A percentile compares a stretch with the other conserved stretches of the same genome.
Evolutionary conservation across 768 basidiomycete species (phyloP).

Genomic region (Vararia minispora): DNA sequence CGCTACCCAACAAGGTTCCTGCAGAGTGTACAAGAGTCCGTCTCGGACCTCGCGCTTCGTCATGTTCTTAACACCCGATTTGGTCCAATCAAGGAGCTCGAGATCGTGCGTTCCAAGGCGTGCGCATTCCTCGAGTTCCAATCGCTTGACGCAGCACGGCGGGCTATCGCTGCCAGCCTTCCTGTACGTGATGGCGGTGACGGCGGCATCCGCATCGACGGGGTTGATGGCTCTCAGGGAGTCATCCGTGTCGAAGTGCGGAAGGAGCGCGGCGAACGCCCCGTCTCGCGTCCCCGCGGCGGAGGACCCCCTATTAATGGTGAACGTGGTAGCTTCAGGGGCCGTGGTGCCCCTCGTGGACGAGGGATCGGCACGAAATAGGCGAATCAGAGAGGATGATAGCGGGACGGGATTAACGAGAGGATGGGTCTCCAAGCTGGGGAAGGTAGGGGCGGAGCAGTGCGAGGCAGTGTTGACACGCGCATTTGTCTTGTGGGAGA

Average conservation of each 20-base stretch:
- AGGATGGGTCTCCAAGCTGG: too few relatives aligned
- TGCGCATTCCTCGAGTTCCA: conserved; percentile 93
- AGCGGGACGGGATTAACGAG: neutral
- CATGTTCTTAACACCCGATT: conserved; percentile 48
- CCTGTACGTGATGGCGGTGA: conserved; percentile 67
- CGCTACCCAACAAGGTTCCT: conserved; percentile 5
- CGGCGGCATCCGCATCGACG: conserved; percentile 75
- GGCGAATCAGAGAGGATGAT: neutral
- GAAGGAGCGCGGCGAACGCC: conserved; percentile 85
- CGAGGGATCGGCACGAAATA: conserved; percentile 26
- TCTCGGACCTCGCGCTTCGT: conserved; percentile 41
- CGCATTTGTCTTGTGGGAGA: too few relatives aligned
- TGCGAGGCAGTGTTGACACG: too few relatives aligned
- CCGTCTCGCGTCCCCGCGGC: conserved; percentile 47
- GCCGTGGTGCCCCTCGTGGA: conserved; percentile 31
- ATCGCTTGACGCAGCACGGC: conserved; percentile 66
- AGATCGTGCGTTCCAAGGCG: conserved; percentile 78
- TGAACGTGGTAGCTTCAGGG: conserved; percentile 40
- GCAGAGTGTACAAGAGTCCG: conserved; percentile 62
- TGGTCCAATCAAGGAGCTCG: conserved; percentile 77
- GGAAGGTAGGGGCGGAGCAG: too few relatives aligned
- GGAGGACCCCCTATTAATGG: conserved; percentile 42
- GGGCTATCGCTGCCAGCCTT: conserved; percentile 71
- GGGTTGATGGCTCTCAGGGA: conserved; percentile 39
- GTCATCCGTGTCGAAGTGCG: conserved; percentile 77